Base-by-base conservation (phyloP, 306 rosid genomes). In the Lithocarpus polystachyus region DNA sequence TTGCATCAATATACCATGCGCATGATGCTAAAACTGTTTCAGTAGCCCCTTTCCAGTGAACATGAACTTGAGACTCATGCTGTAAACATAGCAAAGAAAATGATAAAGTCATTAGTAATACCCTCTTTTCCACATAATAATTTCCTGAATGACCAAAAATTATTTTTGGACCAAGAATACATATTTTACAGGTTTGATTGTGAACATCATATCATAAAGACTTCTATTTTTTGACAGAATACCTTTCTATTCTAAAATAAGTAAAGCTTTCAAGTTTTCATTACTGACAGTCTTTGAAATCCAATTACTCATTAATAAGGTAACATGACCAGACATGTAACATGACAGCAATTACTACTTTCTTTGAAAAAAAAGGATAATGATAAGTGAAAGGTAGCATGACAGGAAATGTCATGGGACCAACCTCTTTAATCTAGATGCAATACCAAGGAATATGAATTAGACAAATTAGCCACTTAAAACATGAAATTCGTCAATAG, bases 41-140 rank as follows among this genome's bases (percentile, higher is more conserved):
- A 59, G 98, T 97, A 68, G 98, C 98, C 79, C 98, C 98, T 87
- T 94, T 94, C 98, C 98, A 94, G 76, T 94, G 97, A 82, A 94
- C 75, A 82, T 88, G 97, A 79, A 89, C 88, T 84, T 88, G 75
- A 57, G 89, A 75, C 57, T 87, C 82, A 14, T 86, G 55, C 98
- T 94, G 94, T 24, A 68, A 71, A 51, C 9, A 67, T 4, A 55
- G 45, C 48, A 73, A 69, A 78, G 24, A 71, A 43, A 74, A 53
- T 37, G 26, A 71, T 68, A 37, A 37, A 83, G 61, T 37, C 65
- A 73, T 10, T 65, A 84, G 70, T 77, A 72, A 56, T 37, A 5
- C 43, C 43, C 5, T 37, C 40, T 4, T 43, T 56, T 7, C 3
- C 24, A 19, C 33, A 12, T 4, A 60, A 60, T 0, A 20, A 60